A percentile compares a stretch with the other conserved stretches of the same genome.
Conservation (phyloP, 202 grass and related monocot species). For the Musa balbisiana region DNA sequence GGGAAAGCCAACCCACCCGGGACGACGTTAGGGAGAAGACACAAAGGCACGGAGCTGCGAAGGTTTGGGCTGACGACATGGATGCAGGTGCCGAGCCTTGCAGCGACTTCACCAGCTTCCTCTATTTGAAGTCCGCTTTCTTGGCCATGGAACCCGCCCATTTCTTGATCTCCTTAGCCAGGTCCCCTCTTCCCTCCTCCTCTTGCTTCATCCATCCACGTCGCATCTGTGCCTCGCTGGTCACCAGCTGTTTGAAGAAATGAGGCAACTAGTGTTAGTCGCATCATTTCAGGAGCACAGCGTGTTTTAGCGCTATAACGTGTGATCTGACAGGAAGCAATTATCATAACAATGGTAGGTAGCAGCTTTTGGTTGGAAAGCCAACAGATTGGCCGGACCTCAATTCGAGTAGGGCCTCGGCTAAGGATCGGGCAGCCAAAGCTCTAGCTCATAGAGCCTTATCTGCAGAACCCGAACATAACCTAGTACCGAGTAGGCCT, state of each 20-base stretch:
- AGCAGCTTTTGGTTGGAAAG: neutral
- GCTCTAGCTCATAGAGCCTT: no score
- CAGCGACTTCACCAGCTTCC: neutral
- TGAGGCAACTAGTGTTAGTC: neutral
- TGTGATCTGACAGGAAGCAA: neutral
- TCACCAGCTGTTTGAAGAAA: conserved; percentile 24
- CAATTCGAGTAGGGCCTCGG: no score
- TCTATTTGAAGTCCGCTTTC: neutral
- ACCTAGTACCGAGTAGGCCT: no score
- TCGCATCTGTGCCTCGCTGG: neutral
- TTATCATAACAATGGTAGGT: neutral
- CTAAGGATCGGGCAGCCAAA: no score
- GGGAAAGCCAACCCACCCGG: no score
- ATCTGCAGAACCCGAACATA: no score
- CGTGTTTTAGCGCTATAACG: neutral
- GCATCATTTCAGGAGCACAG: neutral
- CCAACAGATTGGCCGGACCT: no score
- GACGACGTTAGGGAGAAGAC: no score
- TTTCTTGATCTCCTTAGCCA: conserved; percentile 27
- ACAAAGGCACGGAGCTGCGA: neutral
- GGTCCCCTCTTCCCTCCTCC: conserved; percentile 12
- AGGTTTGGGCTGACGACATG: neutral
- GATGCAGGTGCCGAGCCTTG: neutral
- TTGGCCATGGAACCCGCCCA: conserved; percentile 33
- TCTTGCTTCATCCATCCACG: conserved; percentile 1